phyloP scores from a whole-genome alignment of 164 flowering plant species.

The Macadamia tetraphylla region DNA sequence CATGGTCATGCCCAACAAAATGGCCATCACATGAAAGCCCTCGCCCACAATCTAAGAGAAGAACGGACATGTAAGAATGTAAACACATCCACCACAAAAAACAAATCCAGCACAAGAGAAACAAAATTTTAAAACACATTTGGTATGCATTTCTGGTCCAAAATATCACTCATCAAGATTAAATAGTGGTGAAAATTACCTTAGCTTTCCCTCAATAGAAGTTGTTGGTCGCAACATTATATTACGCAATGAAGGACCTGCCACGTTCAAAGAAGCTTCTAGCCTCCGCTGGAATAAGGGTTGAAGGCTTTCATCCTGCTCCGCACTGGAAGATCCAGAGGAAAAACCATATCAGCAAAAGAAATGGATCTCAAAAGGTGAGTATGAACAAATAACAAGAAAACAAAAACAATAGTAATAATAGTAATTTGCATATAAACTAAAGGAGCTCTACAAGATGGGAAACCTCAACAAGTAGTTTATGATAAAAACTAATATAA shows the following conservation, averaged over 20 bases:
- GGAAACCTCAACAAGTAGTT: too few species aligned
- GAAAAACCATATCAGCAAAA: slow-evolving; percentile 6
- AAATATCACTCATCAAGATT: neutral
- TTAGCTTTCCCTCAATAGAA: slow-evolving; percentile 56
- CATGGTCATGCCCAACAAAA: too few species aligned
- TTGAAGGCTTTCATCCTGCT: slow-evolving; percentile 65
- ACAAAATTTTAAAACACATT: too few species aligned
- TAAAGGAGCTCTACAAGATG: too few species aligned
- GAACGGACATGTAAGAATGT: too few species aligned
- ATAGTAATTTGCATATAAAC: neutral
- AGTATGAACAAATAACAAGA: neutral
- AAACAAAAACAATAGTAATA: neutral
- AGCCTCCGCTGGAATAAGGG: slow-evolving; percentile 42
- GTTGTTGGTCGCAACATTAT: slow-evolving; percentile 51
- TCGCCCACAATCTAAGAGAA: too few species aligned
- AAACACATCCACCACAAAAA: too few species aligned
- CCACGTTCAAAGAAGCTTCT: slow-evolving; percentile 49
- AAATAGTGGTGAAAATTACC: slow-evolving; percentile 28
- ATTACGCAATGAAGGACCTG: slow-evolving; percentile 60
- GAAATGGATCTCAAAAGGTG: neutral
- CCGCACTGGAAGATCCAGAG: slow-evolving; percentile 37
- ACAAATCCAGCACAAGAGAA: too few species aligned
- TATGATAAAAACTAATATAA: too few species aligned
- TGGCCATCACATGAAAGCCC: too few species aligned
- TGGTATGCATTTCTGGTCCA: too few species aligned